A percentile compares a stretch with the other conserved stretches of the same genome.
phyloP scores from a whole-genome alignment of 2,329 filamentous ascomycete genomes.

The Aspergillus bombycis region DNA sequence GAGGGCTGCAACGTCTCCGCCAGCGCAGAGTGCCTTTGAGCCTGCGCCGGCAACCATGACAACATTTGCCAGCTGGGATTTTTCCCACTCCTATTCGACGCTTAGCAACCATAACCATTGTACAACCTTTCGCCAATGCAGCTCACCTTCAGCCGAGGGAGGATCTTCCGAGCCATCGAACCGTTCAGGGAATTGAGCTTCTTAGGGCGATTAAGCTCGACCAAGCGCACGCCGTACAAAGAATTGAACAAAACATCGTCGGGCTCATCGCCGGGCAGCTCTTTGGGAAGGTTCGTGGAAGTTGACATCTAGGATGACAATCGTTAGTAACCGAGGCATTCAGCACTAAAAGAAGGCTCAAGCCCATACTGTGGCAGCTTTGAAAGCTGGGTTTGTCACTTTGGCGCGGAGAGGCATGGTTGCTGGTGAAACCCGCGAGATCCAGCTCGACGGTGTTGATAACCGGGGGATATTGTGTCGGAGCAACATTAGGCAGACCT shows the following conservation, averaged over 20 bases:
- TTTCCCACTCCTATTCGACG: constrained; percentile 75
- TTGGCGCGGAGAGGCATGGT: constrained; percentile 82
- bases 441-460: constrained; percentile 50
- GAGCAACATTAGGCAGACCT: constrained; percentile 47
- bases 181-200: constrained; percentile 92
- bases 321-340: not conserved
- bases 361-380: constrained; percentile 57
- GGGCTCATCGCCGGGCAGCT: constrained; percentile 70
- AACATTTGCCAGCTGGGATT: constrained; percentile 91
- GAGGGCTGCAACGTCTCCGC: constrained; percentile 83
- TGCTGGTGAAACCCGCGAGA: constrained; percentile 46
- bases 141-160: constrained; percentile 71
- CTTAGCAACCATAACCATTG: constrained; percentile 18
- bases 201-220: constrained; percentile 89
- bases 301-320: constrained; percentile 47
- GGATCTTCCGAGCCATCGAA: constrained; percentile 94
- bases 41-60: constrained; percentile 91
- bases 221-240: constrained; percentile 83
- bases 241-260: constrained; percentile 93
- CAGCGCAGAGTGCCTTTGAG: constrained; percentile 83
- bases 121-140: not conserved
- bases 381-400: constrained; percentile 63
- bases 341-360: constrained; percentile 13
- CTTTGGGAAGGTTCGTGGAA: constrained; percentile 46
- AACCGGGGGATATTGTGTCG: constrained; percentile 43